Percentiles rank a stretch among this genome's conserved stretches.
phyloP scores from a whole-genome alignment of 345 rosid species.

The Crucihimalaya himalaica region DNA sequence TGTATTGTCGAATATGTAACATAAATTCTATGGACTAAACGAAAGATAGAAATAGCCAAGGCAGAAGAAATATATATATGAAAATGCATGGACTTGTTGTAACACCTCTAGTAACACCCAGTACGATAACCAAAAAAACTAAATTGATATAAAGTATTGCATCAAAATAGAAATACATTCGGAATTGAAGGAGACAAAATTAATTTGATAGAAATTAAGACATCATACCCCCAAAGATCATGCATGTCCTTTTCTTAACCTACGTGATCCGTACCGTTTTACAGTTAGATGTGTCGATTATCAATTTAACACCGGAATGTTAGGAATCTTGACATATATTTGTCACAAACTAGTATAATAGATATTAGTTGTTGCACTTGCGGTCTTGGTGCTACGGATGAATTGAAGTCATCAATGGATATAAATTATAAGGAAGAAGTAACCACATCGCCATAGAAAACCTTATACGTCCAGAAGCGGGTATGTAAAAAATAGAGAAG shows the following conservation, averaged over 20 bases:
- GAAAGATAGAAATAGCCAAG: background rate
- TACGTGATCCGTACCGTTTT: background rate
- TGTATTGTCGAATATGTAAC: background rate
- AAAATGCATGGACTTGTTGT: background rate
- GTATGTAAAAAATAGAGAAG: background rate
- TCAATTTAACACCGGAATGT: constrained; percentile 9
- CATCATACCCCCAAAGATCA: background rate
- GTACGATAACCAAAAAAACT: background rate
- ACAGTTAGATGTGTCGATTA: constrained; percentile 9
- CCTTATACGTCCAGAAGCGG: background rate
- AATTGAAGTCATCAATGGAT: background rate
- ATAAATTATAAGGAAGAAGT: background rate
- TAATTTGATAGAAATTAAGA: background rate
- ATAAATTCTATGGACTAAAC: background rate
- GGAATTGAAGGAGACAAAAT: background rate
- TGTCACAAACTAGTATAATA: background rate
- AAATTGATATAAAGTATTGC: background rate
- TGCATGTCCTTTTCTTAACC: constrained; percentile 10
- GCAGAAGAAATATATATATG: background rate
- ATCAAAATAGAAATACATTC: background rate
- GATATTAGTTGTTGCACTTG: background rate
- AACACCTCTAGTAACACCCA: background rate
- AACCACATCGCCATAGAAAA: background rate
- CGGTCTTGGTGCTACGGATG: background rate
- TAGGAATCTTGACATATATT: background rate